These are phyloP conservation scores for Fraxinus albicans DNA, from an alignment of 305 asterid species.

Conservation along the genomic window DNA sequence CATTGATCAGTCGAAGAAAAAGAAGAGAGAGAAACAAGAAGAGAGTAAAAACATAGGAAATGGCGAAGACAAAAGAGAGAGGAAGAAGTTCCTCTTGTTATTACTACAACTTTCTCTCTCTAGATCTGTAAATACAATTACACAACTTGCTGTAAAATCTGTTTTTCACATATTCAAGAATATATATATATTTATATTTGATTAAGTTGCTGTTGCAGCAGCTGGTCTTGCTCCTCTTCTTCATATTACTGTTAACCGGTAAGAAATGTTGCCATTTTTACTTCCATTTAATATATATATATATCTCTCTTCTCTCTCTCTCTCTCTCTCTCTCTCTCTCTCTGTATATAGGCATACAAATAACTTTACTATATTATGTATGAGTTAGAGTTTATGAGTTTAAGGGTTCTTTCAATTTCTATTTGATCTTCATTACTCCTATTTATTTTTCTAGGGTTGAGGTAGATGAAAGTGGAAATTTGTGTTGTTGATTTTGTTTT, in stretches of 20 bases:
- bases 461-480: constrained; percentile 16
- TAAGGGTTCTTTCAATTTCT: background rate
- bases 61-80: constrained; percentile 59
- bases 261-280: constrained; percentile 20
- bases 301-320: background rate
- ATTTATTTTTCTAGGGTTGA: background rate
- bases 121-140: constrained; percentile 53
- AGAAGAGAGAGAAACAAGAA: constrained; percentile 23
- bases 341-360: constrained; percentile 6
- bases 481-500: background rate
- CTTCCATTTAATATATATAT: background rate
- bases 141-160: constrained; percentile 8
- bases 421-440: background rate
- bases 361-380: constrained; percentile 12
- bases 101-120: constrained; percentile 46
- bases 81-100: constrained; percentile 41
- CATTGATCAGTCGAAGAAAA: constrained; percentile 31
- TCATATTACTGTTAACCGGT: constrained; percentile 34
- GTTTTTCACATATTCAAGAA: constrained; percentile 23
- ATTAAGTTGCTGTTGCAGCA: constrained; percentile 24
- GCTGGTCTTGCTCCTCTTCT: constrained; percentile 27
- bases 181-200: background rate
- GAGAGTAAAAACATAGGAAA: constrained; percentile 50
- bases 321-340: background rate
- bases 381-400: constrained; percentile 20